Conservation (phyloP, 2,329 filamentous ascomycete species). For the Xylariaceae sp. region DNA sequence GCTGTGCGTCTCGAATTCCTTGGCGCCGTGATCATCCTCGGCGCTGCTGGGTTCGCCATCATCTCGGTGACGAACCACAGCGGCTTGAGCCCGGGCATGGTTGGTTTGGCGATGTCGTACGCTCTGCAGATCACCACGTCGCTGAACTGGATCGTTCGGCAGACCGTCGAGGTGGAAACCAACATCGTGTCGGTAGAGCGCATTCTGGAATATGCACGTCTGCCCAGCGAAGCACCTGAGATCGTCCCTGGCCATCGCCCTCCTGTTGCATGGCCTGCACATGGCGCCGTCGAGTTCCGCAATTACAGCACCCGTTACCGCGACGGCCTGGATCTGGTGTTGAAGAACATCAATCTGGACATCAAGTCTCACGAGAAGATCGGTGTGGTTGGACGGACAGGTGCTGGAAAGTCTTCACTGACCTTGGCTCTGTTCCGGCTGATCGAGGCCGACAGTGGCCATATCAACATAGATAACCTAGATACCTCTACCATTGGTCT, state of each 20-base stretch:
- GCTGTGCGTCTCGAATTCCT: slow-evolving; percentile 94
- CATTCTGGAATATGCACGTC: slow-evolving; percentile 86
- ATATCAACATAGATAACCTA: slow-evolving; percentile 82
- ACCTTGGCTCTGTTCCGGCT: slow-evolving; percentile 92
- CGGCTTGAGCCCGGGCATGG: slow-evolving; percentile 62
- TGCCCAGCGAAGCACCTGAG: slow-evolving; percentile 91
- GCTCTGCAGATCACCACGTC: slow-evolving; percentile 95
- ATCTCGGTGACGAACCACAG: slow-evolving; percentile 68
- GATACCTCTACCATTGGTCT: slow-evolving; percentile 89
- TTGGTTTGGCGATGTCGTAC: slow-evolving; percentile 95
- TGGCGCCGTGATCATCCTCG: slow-evolving; percentile 86
- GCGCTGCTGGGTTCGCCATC: slow-evolving; percentile 76
- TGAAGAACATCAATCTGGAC: slow-evolving; percentile 86
- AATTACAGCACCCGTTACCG: slow-evolving; percentile 94
- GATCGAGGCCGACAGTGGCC: slow-evolving; percentile 78
- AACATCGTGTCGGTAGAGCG: slow-evolving; percentile 99
- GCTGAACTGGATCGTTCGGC: slow-evolving; percentile 97
- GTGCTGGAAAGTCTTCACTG: slow-evolving; percentile 90
- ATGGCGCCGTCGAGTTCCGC: slow-evolving; percentile 83
- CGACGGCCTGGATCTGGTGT: slow-evolving; percentile 79
- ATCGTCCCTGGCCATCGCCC: slow-evolving; percentile 84
- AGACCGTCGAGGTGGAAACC: slow-evolving; percentile 99
- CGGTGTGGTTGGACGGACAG: slow-evolving; percentile 91
- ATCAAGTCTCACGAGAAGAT: slow-evolving; percentile 98
- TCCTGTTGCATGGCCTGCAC: slow-evolving; percentile 83